Base-by-base conservation (phyloP, 2,329 filamentous ascomycete species). In the Pezicula neosporulosa region DNA sequence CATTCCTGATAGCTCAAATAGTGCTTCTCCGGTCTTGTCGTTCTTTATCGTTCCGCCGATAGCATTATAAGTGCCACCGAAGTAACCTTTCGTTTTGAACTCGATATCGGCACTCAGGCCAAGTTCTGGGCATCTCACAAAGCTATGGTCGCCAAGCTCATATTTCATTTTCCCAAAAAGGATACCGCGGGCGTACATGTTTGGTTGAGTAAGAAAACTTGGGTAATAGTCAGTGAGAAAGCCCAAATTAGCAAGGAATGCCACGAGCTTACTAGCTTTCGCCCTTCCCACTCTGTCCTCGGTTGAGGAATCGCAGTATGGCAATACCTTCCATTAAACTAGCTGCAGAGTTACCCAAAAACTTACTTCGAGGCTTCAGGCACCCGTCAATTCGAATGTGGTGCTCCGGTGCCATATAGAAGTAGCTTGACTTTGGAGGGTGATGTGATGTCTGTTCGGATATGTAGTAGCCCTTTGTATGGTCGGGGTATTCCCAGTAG, bases 121-220 rank as follows among this genome's bases (percentile, higher is more conserved):
- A 16, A 90, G 81, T 68, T 97, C 93, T 0, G 93, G 90, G 68
- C 94, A 97, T 59, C 86, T 82, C 18, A 99, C 89, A 62, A 91
- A 90, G 68, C 92, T 96, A 73, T 96, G 92, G 68, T 97, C 93
- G 57, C 93, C 94, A 7, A 99, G 83, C 74, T 99, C 94, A 70
- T 97, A 99, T 71, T 97, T 97, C 94, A 99, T 97, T 70, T 97
- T 97, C 44, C 94, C 94, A 64, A 99, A 97, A 8, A 99, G 77
- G 54, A 99, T 97, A 35, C 94, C 93, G 56, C 94, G 83, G 19
- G 93, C 94, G 69, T 99, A 99, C 91, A 99, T 99, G 74, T 99
- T 99, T 16, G 94, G 94, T 66, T 99, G 94, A 4, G 94, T 97
- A 48, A 97, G 73, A 64, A 95, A 89, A 71, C 90, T 95, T 60